A percentile compares a stretch with the other conserved stretches of the same genome.
phyloP scores from a whole-genome alignment of 2,329 filamentous ascomycete species.

The Rhynchosporium graminicola region DNA sequence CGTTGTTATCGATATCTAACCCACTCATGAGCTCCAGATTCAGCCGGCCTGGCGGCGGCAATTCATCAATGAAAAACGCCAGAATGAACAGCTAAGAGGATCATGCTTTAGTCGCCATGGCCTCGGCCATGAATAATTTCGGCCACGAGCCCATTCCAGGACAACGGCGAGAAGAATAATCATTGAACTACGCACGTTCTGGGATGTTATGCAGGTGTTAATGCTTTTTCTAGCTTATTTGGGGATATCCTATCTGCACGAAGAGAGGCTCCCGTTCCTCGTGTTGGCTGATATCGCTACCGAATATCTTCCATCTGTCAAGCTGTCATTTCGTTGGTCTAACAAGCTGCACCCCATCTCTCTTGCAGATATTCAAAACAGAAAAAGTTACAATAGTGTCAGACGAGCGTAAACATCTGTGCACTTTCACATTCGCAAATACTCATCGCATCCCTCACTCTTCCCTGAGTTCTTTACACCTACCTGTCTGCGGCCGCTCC shows the following conservation, averaged over 20 bases:
- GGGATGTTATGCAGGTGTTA: not conserved
- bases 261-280: too few species aligned
- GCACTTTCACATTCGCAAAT: not conserved
- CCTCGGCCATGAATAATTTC: not conserved
- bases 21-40: conserved; percentile 15
- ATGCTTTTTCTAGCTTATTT: conserved; percentile 1
- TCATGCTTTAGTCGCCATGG: conserved; percentile 9
- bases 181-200: conserved; percentile 8
- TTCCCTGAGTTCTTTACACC: not conserved
- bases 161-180: not conserved
- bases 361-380: conserved; percentile 7
- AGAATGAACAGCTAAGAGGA: conserved; percentile 2
- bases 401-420: not conserved
- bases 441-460: conserved; percentile 9
- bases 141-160: not conserved
- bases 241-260: not conserved
- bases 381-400: conserved; percentile 1
- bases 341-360: not conserved
- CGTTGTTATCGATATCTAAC: not conserved
- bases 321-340: not conserved
- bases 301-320: not conserved
- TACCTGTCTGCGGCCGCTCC: conserved; percentile 1
- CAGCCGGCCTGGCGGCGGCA: conserved; percentile 22
- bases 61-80: conserved; percentile 23
- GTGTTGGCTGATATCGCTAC: not conserved